Evolutionary conservation across 441 rosid genomes (phyloP).

Genomic region (Breynia disticha): DNA sequence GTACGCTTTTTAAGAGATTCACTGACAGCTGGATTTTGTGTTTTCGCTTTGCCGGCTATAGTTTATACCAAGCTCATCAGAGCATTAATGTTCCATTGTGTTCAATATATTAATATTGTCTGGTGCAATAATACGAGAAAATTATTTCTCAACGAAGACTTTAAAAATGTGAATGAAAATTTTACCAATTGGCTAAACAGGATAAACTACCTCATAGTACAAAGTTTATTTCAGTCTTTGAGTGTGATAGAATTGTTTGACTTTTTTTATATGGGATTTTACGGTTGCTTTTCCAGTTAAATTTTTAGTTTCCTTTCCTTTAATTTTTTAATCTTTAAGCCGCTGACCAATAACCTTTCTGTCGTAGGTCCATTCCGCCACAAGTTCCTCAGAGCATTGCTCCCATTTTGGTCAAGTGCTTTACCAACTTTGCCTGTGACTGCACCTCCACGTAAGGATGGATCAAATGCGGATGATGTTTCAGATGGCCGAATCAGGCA

Average conservation of each 20-base stretch:
- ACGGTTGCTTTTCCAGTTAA: background rate
- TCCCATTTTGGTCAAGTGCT: constrained; percentile 98
- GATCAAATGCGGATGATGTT: constrained; percentile 50
- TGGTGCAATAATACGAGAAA: too few relatives aligned
- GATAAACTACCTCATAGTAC: too few relatives aligned
- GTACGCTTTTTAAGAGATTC: background rate
- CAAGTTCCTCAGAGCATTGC: constrained; percentile 84
- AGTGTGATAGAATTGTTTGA: background rate
- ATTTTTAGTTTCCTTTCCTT: background rate
- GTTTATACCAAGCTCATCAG: too few relatives aligned
- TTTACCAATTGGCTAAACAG: too few relatives aligned
- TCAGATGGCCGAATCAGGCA: constrained; percentile 60
- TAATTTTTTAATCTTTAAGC: background rate
- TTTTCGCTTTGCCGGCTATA: too few relatives aligned
- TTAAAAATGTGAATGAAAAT: too few relatives aligned
- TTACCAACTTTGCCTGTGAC: constrained; percentile 92
- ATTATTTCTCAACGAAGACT: too few relatives aligned
- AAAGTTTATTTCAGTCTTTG: background rate
- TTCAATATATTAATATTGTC: too few relatives aligned
- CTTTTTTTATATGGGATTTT: background rate
- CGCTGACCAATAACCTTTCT: constrained; percentile 6
- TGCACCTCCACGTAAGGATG: constrained; percentile 83
- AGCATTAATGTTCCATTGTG: too few relatives aligned
- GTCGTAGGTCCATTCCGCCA: constrained; percentile 73
- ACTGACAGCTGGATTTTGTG: background rate